Conservation (phyloP, 345 rosid genomes). For the Linum trigynum region DNA sequence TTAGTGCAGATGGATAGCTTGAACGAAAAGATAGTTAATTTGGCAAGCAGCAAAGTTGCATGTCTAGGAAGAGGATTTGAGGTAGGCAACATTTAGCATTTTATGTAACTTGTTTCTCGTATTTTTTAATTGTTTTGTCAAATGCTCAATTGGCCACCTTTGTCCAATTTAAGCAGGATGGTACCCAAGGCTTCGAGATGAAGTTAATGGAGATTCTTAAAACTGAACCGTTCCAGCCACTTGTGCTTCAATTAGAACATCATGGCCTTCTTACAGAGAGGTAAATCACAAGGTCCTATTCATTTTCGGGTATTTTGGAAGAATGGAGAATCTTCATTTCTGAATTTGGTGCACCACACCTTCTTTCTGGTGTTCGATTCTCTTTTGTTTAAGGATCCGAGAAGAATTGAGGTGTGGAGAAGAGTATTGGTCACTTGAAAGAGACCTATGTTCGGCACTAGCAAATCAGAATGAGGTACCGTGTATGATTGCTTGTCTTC, state of each 20-base stretch:
- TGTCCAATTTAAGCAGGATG: constrained; percentile 27
- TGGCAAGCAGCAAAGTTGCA: constrained; percentile 22
- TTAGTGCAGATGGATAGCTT: constrained; percentile 64
- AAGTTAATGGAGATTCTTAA: constrained; percentile 25
- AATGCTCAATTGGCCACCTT: constrained; percentile 10
- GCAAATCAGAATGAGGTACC: constrained; percentile 39
- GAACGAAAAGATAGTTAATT: constrained; percentile 55
- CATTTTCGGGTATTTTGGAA: neutral
- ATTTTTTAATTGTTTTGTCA: constrained; percentile 5
- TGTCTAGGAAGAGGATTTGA: constrained; percentile 22
- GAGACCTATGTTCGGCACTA: constrained; percentile 71
- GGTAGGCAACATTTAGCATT: constrained; percentile 17
- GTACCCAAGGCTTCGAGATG: constrained; percentile 17
- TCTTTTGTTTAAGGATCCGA: constrained; percentile 35
- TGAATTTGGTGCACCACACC: constrained; percentile 10
- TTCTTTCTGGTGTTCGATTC: neutral
- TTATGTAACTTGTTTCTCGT: neutral
- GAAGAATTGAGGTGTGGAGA: constrained; percentile 60
- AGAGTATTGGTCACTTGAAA: constrained; percentile 86
- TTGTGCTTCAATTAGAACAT: constrained; percentile 38
- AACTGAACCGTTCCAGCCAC: constrained; percentile 47
- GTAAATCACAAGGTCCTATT: constrained; percentile 18
- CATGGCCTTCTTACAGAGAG: constrained; percentile 58
- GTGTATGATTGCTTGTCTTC: neutral
- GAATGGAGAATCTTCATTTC: neutral